A percentile compares a stretch with the other conserved stretches of the same genome.
Conservation (phyloP, 2,329 filamentous ascomycete species). For the Claviceps africana region DNA sequence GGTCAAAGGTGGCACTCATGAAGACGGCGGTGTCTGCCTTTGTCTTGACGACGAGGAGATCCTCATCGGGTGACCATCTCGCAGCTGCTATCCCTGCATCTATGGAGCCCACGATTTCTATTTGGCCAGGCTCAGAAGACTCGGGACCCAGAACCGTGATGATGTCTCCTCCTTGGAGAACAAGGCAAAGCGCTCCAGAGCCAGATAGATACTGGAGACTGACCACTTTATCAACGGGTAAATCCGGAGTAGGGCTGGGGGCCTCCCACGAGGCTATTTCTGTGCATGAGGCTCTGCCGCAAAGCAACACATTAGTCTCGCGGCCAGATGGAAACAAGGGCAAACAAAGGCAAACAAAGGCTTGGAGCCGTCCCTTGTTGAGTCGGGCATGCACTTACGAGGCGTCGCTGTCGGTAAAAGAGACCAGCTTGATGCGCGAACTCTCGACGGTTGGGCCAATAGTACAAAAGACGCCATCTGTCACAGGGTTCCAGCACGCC, state of each 20-base stretch:
- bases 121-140: constrained; percentile 43
- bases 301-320: not conserved
- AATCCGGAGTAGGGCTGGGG: constrained; percentile 61
- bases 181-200: constrained; percentile 60
- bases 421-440: constrained; percentile 57
- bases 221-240: constrained; percentile 61
- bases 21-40: constrained; percentile 67
- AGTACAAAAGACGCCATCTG: constrained; percentile 66
- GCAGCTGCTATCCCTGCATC: constrained; percentile 84
- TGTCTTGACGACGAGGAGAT: constrained; percentile 73
- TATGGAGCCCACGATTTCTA: constrained; percentile 91
- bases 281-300: constrained; percentile 11
- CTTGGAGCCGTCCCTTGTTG: not conserved
- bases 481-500: constrained; percentile 71
- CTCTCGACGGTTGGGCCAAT: constrained; percentile 64
- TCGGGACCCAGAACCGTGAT: constrained; percentile 60
- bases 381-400: constrained; percentile 3
- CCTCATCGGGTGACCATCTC: constrained; percentile 89
- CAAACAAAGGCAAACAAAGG: too few species aligned
- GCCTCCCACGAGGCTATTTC: constrained; percentile 78
- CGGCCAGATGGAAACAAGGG: not conserved
- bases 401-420: constrained; percentile 31
- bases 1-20: constrained; percentile 87
- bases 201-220: constrained; percentile 78
- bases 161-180: constrained; percentile 84